Evolutionary conservation across 208 protist species (phyloP).

Genomic region (Crithidia brevicula): DNA sequence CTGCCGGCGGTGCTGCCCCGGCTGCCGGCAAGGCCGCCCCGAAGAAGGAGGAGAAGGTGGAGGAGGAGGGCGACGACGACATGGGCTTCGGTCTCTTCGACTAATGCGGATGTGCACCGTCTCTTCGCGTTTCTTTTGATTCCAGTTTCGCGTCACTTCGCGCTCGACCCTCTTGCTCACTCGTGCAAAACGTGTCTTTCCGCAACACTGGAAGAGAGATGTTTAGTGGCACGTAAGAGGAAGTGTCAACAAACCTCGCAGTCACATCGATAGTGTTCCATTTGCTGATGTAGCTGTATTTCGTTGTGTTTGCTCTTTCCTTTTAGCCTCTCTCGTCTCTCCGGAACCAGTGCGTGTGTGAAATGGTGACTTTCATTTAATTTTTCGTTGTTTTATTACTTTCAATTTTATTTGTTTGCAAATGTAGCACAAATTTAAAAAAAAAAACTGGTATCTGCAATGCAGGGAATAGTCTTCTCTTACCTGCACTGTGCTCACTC

Average conservation of each 20-base stretch:
- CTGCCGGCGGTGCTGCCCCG: slow-evolving; percentile 50
- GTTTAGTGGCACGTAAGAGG: too few relatives aligned
- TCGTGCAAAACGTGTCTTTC: too few relatives aligned
- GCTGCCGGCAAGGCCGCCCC: slow-evolving; percentile 51
- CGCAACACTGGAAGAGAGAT: too few relatives aligned
- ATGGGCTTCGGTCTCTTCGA: slow-evolving; percentile 94
- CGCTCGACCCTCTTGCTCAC: too few relatives aligned
- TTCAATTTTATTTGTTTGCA: neutral
- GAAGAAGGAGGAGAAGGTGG: slow-evolving; percentile 53
- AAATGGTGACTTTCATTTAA: neutral
- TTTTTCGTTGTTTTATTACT: neutral
- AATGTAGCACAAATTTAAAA: too few relatives aligned
- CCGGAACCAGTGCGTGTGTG: neutral
- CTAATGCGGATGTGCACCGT: slow-evolving; percentile 53
- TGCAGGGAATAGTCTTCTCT: too few relatives aligned
- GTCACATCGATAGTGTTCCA: neutral
- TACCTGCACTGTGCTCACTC: too few relatives aligned
- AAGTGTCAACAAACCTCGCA: neutral
- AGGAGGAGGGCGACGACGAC: slow-evolving; percentile 90
- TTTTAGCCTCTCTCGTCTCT: too few relatives aligned
- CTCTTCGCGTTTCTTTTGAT: neutral
- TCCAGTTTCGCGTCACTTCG: too few relatives aligned
- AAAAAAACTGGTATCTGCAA: too few relatives aligned
- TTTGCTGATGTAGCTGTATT: neutral
- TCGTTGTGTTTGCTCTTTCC: neutral